Evolutionary conservation across 257 asterid genomes (phyloP), one percentile per base, ranked within the genome.

Genomic region (Solanum gracilifrons): DNA sequence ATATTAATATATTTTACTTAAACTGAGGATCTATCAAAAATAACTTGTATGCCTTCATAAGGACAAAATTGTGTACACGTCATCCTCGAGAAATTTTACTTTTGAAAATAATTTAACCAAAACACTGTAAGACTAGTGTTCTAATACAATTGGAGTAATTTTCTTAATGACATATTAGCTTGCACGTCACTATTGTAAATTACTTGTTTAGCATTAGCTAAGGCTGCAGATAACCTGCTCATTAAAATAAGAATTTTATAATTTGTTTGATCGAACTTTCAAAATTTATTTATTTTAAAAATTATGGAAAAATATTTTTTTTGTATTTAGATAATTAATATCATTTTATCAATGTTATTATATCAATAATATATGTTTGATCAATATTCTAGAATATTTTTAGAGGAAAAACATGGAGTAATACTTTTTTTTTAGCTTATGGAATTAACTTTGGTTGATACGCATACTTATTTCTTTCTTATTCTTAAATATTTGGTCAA

Each of bases 11-110:
- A 20, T 18, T 18, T 29, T 68, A 68, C 4, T 29, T 68, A 4
- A 27, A 4, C 0, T 3, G 7, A 29, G 11, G 3, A 8, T 29
- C 5, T 29, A 15, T 69, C 12, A 1, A 0, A 29, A 29, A 68
- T 3, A 13, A 68, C 1, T 1, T 13, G 0, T 69, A 8, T 69
- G 4, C 5, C 21, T 69, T 69, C 6, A 7, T 2, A 69, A 13
- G 2, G 3, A 31, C 2, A 31, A 31, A 5, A 1, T 8, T 15
- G 18, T 15, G 18, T 66, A 71, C 13, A 8, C 1, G 2, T 1
- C n/a, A 31, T 13, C 0, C 21, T 31, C 1, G 1, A 0, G 4
- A 32, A 1, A 71, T 4, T 18, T 21, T 8, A 71, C 3, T 31
- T 4, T 29, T 16, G 1, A 32, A 6, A 69, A 7, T 79, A 4